A percentile compares a stretch with the other conserved stretches of the same genome.
Evolutionary conservation across 1,284 basidiomycete species (phyloP).

Genomic region (Coniophora puteana): DNA sequence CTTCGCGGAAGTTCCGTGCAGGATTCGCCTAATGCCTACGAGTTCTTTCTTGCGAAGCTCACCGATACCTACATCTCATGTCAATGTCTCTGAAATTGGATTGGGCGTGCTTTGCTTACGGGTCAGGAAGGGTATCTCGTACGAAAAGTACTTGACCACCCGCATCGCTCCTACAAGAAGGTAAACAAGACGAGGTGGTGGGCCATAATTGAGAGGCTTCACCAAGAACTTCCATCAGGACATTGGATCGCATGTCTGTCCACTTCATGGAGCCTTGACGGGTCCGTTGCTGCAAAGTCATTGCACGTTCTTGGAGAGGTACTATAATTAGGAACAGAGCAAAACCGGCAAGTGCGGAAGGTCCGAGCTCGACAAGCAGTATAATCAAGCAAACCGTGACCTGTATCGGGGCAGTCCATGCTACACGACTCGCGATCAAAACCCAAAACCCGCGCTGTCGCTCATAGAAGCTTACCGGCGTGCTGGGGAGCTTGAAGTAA

Average conservation of each 20-base stretch:
- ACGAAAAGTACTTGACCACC: conserved; percentile 76
- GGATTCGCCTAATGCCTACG: conserved; percentile 50
- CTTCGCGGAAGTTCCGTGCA: conserved; percentile 62
- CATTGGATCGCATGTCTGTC: conserved; percentile 68
- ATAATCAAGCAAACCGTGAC: conserved; percentile 58
- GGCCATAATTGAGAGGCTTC: too few relatives aligned
- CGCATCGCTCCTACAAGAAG: conserved; percentile 53
- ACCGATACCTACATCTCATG: conserved; percentile 41
- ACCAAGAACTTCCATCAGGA: conserved; percentile 65
- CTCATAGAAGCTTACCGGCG: conserved; percentile 34
- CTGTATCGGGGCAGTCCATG: conserved; percentile 72
- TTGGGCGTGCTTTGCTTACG: conserved; percentile 32
- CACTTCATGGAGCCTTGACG: conserved; percentile 61
- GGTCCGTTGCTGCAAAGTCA: conserved; percentile 63
- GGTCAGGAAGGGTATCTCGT: conserved; percentile 62
- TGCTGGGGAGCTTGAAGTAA: conserved; percentile 29
- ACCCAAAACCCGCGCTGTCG: too few relatives aligned
- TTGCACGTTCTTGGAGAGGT: conserved; percentile 69
- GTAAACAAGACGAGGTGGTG: too few relatives aligned
- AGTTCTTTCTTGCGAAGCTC: conserved; percentile 54
- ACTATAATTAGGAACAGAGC: conserved; percentile 66
- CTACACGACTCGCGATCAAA: conserved; percentile 20
- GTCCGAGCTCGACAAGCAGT: conserved; percentile 66
- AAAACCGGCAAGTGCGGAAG: conserved; percentile 76
- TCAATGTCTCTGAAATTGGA: background rate